These are phyloP conservation scores for Coemansia sp. DNA, from an alignment of 192 early-diverging fungal genomes.

Conservation along the genomic window DNA sequence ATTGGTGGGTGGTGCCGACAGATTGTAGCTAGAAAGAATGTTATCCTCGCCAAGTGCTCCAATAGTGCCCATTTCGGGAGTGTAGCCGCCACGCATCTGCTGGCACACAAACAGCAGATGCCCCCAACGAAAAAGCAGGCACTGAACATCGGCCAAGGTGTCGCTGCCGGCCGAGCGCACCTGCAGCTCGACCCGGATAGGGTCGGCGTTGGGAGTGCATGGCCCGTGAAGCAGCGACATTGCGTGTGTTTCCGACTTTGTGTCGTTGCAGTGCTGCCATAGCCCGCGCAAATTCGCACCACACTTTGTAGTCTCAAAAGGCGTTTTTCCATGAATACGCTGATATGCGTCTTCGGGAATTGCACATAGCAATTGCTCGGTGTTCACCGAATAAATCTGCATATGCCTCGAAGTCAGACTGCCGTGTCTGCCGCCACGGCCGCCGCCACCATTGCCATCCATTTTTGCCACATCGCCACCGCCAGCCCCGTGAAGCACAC, in stretches of 20 bases:
- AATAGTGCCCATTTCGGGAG: constrained; percentile 9
- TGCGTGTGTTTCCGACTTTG: constrained; percentile 19
- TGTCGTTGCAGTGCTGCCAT: constrained; percentile 30
- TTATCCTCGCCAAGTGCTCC: constrained; percentile 9
- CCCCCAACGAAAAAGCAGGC: constrained; percentile 52
- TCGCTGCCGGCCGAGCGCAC: constrained; percentile 13
- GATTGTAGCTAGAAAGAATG: constrained; percentile 34
- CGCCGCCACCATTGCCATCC: constrained; percentile 7
- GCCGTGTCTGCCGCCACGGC: constrained; percentile 8
- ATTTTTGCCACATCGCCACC: constrained; percentile 5
- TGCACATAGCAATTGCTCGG: constrained; percentile 38
- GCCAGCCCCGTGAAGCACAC: constrained; percentile 1
- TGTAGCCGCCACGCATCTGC: constrained; percentile 36
- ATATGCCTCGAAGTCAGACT: constrained; percentile 42
- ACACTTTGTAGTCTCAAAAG: constrained; percentile 14
- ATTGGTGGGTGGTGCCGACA: constrained; percentile 37
- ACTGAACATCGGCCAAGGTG: constrained; percentile 23
- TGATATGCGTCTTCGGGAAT: constrained; percentile 50
- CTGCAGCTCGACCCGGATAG: constrained; percentile 36
- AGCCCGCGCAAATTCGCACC: constrained; percentile 24
- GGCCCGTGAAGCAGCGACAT: constrained; percentile 25
- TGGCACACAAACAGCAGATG: constrained; percentile 51
- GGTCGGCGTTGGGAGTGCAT: constrained; percentile 21
- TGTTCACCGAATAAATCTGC: constrained; percentile 45
- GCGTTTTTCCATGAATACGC: constrained; percentile 23